Base-by-base conservation (phyloP, 306 rosid genomes). In the Albizia julibrissin region DNA sequence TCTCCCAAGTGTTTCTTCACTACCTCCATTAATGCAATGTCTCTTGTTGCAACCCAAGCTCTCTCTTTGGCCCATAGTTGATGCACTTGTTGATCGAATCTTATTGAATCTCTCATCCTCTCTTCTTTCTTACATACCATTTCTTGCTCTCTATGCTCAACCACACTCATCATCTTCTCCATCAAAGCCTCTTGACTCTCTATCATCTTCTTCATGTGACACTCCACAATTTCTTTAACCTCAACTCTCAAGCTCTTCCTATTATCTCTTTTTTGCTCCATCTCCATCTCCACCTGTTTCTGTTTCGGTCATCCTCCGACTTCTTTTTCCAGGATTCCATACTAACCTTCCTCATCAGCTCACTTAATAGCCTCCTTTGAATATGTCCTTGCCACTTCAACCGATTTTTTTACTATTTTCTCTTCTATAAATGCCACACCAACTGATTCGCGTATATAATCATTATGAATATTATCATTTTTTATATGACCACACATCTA, bases 1-100 rank as follows among this genome's bases (percentile, higher is more conserved):
- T 78, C 74, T 3, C 89, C 87, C n/a, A 84, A 49, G 22, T 87
- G 81, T 56, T 83, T 87, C 72, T 83, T 83, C 43, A 93, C 75
- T 80, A 88, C 83, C 58, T 87, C 91, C 86, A 89, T 86, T 69
- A 91, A 82, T 39, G 92, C 90, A 21, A 81, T 78, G 80, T 93
- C 97, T 68, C 95, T 86, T 75, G 91, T 86, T 78, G 87, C 89
- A 61, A 93, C 82, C 93, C 92, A 89, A 10, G 91, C 92, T 85
- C 91, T 91, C 85, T 91, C 97, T 66, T 87, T 91, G 15, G 87
- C 91, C 94, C 97, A 89, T n/a, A 91, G 87, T 22, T 88, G 82
- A 54, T 82, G 80, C 3, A 91, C 90, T 69, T 89, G 69, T 80
- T 77, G 81, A n/a, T 88, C 91, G 69, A 88, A 84, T 74, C 87